Conservation (phyloP, 139 green algal species). For the Tetratostichococcus sp. region DNA sequence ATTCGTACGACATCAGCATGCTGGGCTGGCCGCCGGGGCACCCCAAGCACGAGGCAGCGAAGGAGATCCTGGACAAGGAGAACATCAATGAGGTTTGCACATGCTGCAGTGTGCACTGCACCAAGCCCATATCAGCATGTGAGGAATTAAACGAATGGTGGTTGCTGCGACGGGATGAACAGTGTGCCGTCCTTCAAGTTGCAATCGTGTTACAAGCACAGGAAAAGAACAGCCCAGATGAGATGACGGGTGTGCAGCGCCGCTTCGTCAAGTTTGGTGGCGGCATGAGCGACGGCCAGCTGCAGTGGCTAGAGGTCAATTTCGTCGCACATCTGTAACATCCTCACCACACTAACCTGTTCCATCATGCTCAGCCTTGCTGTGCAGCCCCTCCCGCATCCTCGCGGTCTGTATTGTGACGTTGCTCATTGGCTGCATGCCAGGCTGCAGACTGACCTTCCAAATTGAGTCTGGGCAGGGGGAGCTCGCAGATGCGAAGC, state of each 20-base stretch:
- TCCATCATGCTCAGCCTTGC: too few species aligned
- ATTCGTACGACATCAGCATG: slow-evolving; percentile 69
- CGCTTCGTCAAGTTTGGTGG: slow-evolving; percentile 85
- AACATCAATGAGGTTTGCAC: slow-evolving; percentile 60
- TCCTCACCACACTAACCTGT: neutral
- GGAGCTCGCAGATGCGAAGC: slow-evolving; percentile 24
- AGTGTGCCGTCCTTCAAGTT: too few species aligned
- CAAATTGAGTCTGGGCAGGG: neutral
- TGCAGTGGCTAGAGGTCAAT: slow-evolving; percentile 67
- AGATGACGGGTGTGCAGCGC: slow-evolving; percentile 41
- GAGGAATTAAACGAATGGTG: too few species aligned
- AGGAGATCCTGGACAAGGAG: slow-evolving; percentile 28
- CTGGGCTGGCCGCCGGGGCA: slow-evolving; percentile 42
- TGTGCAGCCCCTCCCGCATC: too few species aligned
- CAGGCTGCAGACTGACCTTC: too few species aligned
- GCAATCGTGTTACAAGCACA: too few species aligned
- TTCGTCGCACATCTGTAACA: neutral
- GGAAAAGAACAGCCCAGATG: slow-evolving; percentile 63
- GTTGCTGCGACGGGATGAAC: too few species aligned
- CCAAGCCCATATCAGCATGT: too few species aligned
- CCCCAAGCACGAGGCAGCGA: slow-evolving; percentile 48
- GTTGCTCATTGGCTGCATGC: too few species aligned
- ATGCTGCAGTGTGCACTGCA: neutral
- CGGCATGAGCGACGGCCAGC: slow-evolving; percentile 54
- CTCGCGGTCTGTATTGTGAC: too few species aligned